Base-by-base conservation (phyloP, 164 flowering plant species). In the Liriodendron chinense region DNA sequence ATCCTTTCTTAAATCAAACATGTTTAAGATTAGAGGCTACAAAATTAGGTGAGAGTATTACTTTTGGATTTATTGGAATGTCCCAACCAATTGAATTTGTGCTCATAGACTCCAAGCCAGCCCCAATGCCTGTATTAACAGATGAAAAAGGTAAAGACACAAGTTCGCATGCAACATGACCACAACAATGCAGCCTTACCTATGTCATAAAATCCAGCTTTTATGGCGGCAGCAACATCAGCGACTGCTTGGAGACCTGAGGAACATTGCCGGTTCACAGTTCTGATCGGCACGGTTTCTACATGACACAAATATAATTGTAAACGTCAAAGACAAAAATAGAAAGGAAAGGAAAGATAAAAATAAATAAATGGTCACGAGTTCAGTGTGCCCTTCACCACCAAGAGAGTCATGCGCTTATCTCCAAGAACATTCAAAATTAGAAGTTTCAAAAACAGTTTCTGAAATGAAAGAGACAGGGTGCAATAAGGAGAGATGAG, bases 221-320 rank as follows among this genome's bases (percentile, higher is more conserved):
- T 94, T 64, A 96, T 96, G 68, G 93, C 89, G n/a, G 99, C 97
- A 85, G 97, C 99, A 26, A 96, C 99, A 88, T 96, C 99, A 70
- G 98, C 99, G 81, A 94, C 98, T 26, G 98, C 99, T 78, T 96
- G 99, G 74, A 96, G 97, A n/a, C 99, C 99, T 65, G 99, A 96
- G 43, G 99, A 90, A 78, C 99, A 96, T 77, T 94, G 98, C 76
- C 99, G 87, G 78, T 94, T 96, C 75, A 96, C 99, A 62, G 98
- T 96, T 78, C 95, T 90, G 22, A 96, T 34, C 5, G 99, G 94
- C 69, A 96, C 98, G 76, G 94, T 94, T 64, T 94, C 98, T 96
- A 88, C 64, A 28, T 62, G 22, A 50, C 62, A n/a, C 28, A 70
- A 14, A 74, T 13, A 62, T 1, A 73, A 10, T 71, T 3, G 6